phyloP scores from a whole-genome alignment of 2,329 filamentous ascomycete genomes.

The Furcasterigmium furcatum region DNA sequence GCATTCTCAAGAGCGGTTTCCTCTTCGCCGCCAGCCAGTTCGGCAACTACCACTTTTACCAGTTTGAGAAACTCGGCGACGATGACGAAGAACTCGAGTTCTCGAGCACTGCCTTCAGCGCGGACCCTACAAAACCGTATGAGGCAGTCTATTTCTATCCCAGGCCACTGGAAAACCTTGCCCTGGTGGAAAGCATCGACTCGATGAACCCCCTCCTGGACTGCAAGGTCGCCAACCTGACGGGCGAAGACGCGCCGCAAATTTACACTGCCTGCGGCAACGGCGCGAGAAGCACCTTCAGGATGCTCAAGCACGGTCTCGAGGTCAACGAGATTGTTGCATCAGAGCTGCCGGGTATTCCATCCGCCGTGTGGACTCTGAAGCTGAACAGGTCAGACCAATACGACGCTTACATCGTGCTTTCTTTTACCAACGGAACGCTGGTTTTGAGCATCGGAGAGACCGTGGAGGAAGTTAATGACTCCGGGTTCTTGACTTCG shows the following conservation, averaged over 20 bases:
- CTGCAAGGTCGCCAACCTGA: slow-evolving; percentile 87
- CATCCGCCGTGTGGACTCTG: slow-evolving; percentile 91
- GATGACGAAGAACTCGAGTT: slow-evolving; percentile 90
- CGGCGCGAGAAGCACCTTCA: slow-evolving; percentile 84
- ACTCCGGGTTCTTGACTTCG: slow-evolving; percentile 86
- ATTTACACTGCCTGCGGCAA: slow-evolving; percentile 92
- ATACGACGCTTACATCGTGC: slow-evolving; percentile 91
- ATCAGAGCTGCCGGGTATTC: slow-evolving; percentile 84
- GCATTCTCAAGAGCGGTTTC: slow-evolving; percentile 94
- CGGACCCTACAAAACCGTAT: slow-evolving; percentile 69
- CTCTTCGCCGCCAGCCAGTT: slow-evolving; percentile 90
- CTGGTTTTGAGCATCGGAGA: slow-evolving; percentile 94
- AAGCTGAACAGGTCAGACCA: slow-evolving; percentile 79
- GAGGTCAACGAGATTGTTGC: slow-evolving; percentile 96
- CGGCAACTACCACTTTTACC: slow-evolving; percentile 92
- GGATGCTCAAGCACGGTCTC: slow-evolving; percentile 87
- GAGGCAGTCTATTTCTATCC: slow-evolving; percentile 83
- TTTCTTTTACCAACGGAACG: slow-evolving; percentile 87
- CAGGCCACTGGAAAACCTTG: slow-evolving; percentile 75
- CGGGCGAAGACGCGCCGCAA: slow-evolving; percentile 90
- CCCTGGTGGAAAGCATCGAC: slow-evolving; percentile 78
- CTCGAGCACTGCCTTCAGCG: slow-evolving; percentile 75
- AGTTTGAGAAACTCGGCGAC: slow-evolving; percentile 95
- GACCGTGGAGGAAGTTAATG: slow-evolving; percentile 91
- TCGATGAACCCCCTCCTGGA: slow-evolving; percentile 90